phyloP scores from a whole-genome alignment of 2,329 filamentous ascomycete genomes.

The Chaetomium olivaceum region DNA sequence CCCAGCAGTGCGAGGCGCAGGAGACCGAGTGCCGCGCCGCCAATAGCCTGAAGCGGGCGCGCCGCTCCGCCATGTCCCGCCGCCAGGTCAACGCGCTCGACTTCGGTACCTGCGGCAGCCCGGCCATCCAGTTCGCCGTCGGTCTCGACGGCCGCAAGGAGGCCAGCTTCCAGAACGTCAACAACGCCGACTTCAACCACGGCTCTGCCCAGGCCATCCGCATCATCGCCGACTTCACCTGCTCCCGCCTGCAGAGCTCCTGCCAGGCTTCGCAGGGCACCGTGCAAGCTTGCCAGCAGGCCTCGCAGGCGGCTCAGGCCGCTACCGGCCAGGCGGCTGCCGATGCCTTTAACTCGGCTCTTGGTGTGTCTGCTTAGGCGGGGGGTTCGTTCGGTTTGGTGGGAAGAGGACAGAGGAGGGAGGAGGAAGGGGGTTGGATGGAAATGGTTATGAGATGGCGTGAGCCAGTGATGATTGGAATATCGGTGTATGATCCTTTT shows the following conservation, averaged over 20 bases:
- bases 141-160: conserved; percentile 51
- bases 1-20: conserved; percentile 48
- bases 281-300: conserved; percentile 39
- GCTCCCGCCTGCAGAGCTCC: conserved; percentile 40
- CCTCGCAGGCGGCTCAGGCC: conserved; percentile 37
- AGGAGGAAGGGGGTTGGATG: neutral
- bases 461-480: neutral
- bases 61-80: conserved; percentile 25
- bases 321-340: conserved; percentile 41
- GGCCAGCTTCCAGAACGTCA: conserved; percentile 44
- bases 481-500: neutral
- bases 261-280: conserved; percentile 39
- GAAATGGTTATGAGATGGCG: neutral
- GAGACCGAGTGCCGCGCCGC: conserved; percentile 41
- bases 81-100: conserved; percentile 38
- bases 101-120: conserved; percentile 50
- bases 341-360: conserved; percentile 43
- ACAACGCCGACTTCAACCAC: conserved; percentile 51
- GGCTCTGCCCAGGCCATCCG: conserved; percentile 47
- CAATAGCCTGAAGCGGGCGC: conserved; percentile 24
- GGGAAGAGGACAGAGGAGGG: neutral
- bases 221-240: conserved; percentile 44
- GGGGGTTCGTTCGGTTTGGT: neutral
- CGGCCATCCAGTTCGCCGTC: conserved; percentile 51
- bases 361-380: conserved; percentile 36